Conservation (phyloP, 2,329 filamentous ascomycete genomes). For the Phialemoniopsis sp. region DNA sequence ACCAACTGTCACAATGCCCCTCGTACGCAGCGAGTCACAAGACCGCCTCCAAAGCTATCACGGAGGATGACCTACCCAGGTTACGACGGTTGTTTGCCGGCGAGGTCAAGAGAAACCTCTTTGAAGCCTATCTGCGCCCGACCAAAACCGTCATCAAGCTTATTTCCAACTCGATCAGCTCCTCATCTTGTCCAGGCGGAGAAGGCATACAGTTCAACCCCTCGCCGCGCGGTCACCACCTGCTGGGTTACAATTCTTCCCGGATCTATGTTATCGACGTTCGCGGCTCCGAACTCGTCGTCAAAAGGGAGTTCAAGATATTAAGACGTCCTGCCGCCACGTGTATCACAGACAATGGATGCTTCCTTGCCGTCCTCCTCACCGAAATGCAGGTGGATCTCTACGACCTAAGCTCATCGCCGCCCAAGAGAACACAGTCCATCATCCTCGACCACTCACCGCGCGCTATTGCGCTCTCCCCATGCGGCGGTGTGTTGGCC, state of each 20-base stretch:
- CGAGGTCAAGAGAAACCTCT: conserved; percentile 73
- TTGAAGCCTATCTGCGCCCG: conserved; percentile 71
- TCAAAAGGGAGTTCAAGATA: conserved; percentile 77
- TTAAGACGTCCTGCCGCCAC: conserved; percentile 70
- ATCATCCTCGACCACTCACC: conserved; percentile 76
- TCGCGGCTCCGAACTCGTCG: conserved; percentile 51
- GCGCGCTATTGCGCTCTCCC: conserved; percentile 74
- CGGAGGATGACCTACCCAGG: conserved; percentile 47
- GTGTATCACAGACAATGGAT: conserved; percentile 75
- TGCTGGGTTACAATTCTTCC: conserved; percentile 82
- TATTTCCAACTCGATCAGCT: conserved; percentile 79
- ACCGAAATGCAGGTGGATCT: conserved; percentile 81
- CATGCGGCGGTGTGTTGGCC: conserved; percentile 76
- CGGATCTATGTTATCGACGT: conserved; percentile 77
- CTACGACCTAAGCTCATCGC: conserved; percentile 65
- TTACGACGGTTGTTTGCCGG: conserved; percentile 64
- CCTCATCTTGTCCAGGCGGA: conserved; percentile 75
- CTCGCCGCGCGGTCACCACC: conserved; percentile 68
- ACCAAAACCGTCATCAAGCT: conserved; percentile 70
- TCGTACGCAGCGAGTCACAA: conserved; percentile 51
- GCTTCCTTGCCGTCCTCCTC: conserved; percentile 72
- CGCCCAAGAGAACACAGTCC: conserved; percentile 68
- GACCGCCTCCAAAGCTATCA: conserved; percentile 23
- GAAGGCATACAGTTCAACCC: conserved; percentile 83
- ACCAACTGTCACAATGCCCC: conserved; percentile 58